These are phyloP conservation scores for Pseudonectria foliicola DNA, from an alignment of 2,329 filamentous ascomycete species.

Conservation along the genomic window DNA sequence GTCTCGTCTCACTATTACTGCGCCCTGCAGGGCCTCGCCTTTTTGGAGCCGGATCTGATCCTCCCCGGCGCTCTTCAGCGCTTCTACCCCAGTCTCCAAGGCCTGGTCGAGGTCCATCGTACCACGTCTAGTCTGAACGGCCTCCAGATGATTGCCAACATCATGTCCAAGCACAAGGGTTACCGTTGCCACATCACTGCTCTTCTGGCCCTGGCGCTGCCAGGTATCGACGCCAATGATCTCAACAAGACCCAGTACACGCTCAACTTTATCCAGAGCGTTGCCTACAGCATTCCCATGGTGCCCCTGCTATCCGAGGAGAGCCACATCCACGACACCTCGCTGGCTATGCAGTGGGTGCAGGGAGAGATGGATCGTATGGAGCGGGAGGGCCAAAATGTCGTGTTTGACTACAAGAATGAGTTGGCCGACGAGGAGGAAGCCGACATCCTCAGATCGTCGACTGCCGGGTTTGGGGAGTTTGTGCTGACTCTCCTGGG, in stretches of 20 bases:
- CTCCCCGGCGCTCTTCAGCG: conserved; percentile 88
- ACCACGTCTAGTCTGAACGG: conserved; percentile 91
- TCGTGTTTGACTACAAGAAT: conserved; percentile 76
- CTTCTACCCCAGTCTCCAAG: conserved; percentile 95
- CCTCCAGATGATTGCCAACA: conserved; percentile 82
- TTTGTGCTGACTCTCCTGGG: conserved; percentile 87
- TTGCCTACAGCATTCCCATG: conserved; percentile 94
- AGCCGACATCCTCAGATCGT: conserved; percentile 80
- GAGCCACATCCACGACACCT: conserved; percentile 62
- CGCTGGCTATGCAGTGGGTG: conserved; percentile 85
- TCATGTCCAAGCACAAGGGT: conserved; percentile 90
- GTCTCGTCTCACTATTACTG: conserved; percentile 89
- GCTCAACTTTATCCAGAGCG: conserved; percentile 87
- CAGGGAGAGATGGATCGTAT: conserved; percentile 90
- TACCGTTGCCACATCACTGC: conserved; percentile 95
- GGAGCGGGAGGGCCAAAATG: conserved; percentile 76
- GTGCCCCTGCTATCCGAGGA: conserved; percentile 59
- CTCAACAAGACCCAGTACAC: conserved; percentile 94
- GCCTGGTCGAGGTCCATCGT: conserved; percentile 91
- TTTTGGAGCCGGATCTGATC: conserved; percentile 84
- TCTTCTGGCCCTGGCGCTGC: conserved; percentile 82
- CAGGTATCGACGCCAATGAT: conserved; percentile 96
- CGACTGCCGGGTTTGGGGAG: conserved; percentile 87
- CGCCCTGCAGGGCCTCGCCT: conserved; percentile 82
- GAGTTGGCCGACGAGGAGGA: conserved; percentile 83